Base-by-base conservation (phyloP, 1,284 basidiomycete species). In the Testicularia cyperi region DNA sequence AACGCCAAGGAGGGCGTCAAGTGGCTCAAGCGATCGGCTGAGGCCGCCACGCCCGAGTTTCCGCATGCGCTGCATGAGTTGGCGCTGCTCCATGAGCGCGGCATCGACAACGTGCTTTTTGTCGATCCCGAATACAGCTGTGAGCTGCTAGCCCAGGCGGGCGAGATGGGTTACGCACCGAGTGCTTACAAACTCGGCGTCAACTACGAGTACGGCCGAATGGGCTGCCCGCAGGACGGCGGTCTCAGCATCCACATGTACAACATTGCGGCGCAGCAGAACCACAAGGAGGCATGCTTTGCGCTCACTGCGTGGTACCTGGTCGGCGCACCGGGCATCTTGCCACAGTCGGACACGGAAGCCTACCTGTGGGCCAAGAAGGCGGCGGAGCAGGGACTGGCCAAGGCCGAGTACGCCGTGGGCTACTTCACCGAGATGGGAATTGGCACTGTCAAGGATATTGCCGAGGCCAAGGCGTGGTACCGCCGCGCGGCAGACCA, bases 291-390 rank as follows among this genome's bases (percentile, higher is more conserved):
- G 73, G 92, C 94, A 0, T 97, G 92, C 78, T 98, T 98, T 75
- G 94, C 94, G 3, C 82, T 98, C 25, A 97, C 94, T 9, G 92
- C 94, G 8, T 98, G 94, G 94, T 98, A 98, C 75, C 86, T 98
- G 58, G 94, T 98, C 53, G 95, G 95, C 41, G 96, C 92, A 6
- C 90, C 92, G 0, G 94, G 94, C 33, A 92, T 98, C 7, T 82
- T 98, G 22, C 94, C 94, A 1, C 95, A 98, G 77, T 95, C 90
- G 0, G 94, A 98, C 75, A 97, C 94, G 0, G 92, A 98, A 76
- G 94, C 92, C 8, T 97, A 87, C 78, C 80, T 77, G 10, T 77
- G 75, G 75, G 74, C 75, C 32, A 71, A 71, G 47, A 74, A 74
- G 49, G 74, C 74, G 7, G 74, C 69, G 6, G 72, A 74, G 53